Evolutionary conservation across 306 rosid species (phyloP).

Genomic region (Pyrus bretschneideri): DNA sequence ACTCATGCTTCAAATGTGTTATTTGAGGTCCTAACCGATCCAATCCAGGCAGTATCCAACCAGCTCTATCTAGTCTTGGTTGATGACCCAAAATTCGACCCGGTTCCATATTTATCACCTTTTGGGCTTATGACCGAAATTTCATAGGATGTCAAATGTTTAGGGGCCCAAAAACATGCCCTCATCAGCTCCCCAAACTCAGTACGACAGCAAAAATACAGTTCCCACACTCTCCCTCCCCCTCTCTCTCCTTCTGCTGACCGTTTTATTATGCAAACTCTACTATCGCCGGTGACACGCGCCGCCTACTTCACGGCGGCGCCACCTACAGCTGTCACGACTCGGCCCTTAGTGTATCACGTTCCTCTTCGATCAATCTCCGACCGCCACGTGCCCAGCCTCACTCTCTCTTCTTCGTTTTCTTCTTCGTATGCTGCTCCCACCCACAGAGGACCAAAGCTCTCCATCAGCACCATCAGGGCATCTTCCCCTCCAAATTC

Average conservation of each 20-base stretch:
- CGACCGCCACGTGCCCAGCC: constrained; percentile 16
- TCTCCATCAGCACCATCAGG: constrained; percentile 14
- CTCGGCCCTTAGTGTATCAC: constrained; percentile 14
- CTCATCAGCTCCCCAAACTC: not conserved
- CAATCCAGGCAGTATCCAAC: not conserved
- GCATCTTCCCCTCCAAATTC: constrained; percentile 57
- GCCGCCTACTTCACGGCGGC: constrained; percentile 36
- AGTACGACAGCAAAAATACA: not conserved
- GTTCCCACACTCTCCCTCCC: too few species aligned
- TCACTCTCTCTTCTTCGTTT: constrained; percentile 5
- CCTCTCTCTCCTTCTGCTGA: not conserved
- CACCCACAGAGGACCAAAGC: constrained; percentile 20
- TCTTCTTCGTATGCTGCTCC: constrained; percentile 14
- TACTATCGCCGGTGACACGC: constrained; percentile 49
- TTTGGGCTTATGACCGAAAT: too few species aligned
- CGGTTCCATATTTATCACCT: not conserved
- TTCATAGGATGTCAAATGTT: too few species aligned
- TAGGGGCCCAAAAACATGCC: too few species aligned
- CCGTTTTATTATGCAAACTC: constrained; percentile 52
- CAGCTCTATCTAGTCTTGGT: not conserved
- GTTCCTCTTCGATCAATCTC: constrained; percentile 18
- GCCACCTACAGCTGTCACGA: constrained; percentile 4
- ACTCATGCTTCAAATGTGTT: fast-evolving
- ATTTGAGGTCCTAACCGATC: not conserved
- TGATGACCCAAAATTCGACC: not conserved